Evolutionary conservation across 805 yeast genomes (phyloP).

Genomic region (Teunomyces barrocoloradensis): DNA sequence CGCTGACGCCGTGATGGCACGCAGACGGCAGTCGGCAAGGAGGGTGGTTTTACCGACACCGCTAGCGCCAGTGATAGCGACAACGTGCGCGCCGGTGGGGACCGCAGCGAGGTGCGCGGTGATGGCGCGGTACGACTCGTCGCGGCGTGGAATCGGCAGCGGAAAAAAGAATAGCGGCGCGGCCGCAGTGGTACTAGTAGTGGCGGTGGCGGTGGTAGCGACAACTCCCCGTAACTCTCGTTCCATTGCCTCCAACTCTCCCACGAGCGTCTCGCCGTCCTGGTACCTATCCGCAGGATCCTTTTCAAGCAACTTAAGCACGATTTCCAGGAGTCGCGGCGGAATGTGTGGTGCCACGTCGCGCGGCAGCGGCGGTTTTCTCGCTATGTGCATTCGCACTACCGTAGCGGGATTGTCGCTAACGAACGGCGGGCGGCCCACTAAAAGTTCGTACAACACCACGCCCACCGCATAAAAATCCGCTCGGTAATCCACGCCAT

Average conservation of each 20-base stretch:
- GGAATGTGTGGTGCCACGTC: conserved; percentile 27
- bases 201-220: not conserved
- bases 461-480: conserved; percentile 51
- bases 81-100: not conserved
- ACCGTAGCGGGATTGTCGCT: conserved; percentile 38
- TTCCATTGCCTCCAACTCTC: conserved; percentile 31
- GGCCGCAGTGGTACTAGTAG: too few relatives aligned
- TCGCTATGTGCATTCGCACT: conserved; percentile 38
- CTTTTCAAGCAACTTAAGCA: conserved; percentile 44
- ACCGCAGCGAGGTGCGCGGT: not conserved
- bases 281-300: conserved; percentile 38
- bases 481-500: conserved; percentile 44
- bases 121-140: not conserved
- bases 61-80: conserved; percentile 36
- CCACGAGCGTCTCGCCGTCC: conserved; percentile 29
- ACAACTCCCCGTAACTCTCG: conserved; percentile 12
- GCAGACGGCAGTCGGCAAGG: conserved; percentile 35
- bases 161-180: too few relatives aligned
- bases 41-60: conserved; percentile 49
- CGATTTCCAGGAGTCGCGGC: conserved; percentile 32
- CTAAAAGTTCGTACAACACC: conserved; percentile 47
- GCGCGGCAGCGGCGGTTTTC: conserved; percentile 42
- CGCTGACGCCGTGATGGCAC: conserved; percentile 28
- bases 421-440: conserved; percentile 45
- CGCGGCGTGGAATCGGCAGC: too few relatives aligned